Evolutionary conservation across 192 early-diverging fungal genomes (phyloP).

Genomic region (Geranomyces variabilis): DNA sequence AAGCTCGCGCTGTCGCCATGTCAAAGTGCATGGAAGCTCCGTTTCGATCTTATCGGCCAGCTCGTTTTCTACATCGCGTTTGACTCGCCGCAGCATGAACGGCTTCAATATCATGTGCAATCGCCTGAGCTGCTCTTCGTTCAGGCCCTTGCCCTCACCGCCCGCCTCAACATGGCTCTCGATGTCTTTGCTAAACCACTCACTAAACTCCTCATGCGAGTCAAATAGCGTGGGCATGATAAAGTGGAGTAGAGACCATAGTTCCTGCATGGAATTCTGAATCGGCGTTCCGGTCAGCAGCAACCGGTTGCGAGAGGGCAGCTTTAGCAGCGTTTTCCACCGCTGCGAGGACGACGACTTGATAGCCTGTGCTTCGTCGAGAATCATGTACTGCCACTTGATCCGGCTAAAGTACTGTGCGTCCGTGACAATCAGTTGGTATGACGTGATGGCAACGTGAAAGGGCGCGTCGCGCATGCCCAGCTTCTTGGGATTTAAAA

Average conservation of each 20-base stretch:
- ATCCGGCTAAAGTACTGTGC: slow-evolving; percentile 78
- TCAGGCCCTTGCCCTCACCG: slow-evolving; percentile 67
- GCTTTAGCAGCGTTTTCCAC: slow-evolving; percentile 83
- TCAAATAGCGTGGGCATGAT: slow-evolving; percentile 95
- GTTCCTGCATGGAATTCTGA: slow-evolving; percentile 93
- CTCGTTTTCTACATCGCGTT: slow-evolving; percentile 88
- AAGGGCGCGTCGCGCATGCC: slow-evolving; percentile 58
- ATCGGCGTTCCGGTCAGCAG: slow-evolving; percentile 91
- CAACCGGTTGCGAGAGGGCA: slow-evolving; percentile 83
- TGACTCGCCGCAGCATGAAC: slow-evolving; percentile 92
- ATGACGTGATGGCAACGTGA: slow-evolving; percentile 88
- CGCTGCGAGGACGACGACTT: slow-evolving; percentile 74
- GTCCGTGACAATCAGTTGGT: slow-evolving; percentile 84
- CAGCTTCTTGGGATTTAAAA: slow-evolving; percentile 71
- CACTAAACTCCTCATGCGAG: slow-evolving; percentile 90
- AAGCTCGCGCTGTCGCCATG: slow-evolving; percentile 27
- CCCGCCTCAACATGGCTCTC: slow-evolving; percentile 80
- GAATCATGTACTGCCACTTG: slow-evolving; percentile 95
- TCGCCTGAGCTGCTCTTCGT: slow-evolving; percentile 81
- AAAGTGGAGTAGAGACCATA: slow-evolving; percentile 92
- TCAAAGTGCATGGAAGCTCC: slow-evolving; percentile 57
- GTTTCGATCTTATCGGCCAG: slow-evolving; percentile 90
- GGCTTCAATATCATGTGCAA: slow-evolving; percentile 92
- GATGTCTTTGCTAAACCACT: slow-evolving; percentile 94
- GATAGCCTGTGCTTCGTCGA: slow-evolving; percentile 95